Percentiles rank a stretch among this genome's conserved stretches.
These are phyloP conservation scores for Cylindricascospora bacillispora DNA, from an alignment of 1,139 yeast species.

Conservation along the genomic window DNA sequence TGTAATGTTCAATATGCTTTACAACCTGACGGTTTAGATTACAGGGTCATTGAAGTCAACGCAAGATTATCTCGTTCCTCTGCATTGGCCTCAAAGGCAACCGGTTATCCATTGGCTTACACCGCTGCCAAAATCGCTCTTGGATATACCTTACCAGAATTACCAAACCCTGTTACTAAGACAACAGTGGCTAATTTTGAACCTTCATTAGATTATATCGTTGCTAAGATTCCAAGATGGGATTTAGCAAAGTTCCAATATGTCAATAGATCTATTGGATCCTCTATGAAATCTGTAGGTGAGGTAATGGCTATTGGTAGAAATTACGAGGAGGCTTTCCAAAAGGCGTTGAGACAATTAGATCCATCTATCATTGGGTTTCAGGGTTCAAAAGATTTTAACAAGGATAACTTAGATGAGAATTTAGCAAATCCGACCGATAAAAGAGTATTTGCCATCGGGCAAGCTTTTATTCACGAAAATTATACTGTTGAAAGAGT, in stretches of 20 bases:
- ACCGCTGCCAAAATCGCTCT: slow-evolving; percentile 96
- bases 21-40: slow-evolving; percentile 87
- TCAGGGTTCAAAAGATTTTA: slow-evolving; percentile 44
- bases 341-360: slow-evolving; percentile 93
- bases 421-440: slow-evolving; percentile 86
- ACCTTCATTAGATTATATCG: slow-evolving; percentile 95
- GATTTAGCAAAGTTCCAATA: slow-evolving; percentile 93
- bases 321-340: slow-evolving; percentile 95
- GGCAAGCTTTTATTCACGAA: slow-evolving; percentile 87
- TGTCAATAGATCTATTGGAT: slow-evolving; percentile 85
- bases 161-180: slow-evolving; percentile 87
- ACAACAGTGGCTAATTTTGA: slow-evolving; percentile 95
- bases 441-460: slow-evolving; percentile 96
- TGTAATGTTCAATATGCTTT: slow-evolving; percentile 97
- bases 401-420: slow-evolving; percentile 64
- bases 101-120: slow-evolving; percentile 96
- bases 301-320: slow-evolving; percentile 98
- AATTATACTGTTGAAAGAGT: slow-evolving; percentile 83
- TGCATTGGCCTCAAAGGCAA: slow-evolving; percentile 96
- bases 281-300: slow-evolving; percentile 98
- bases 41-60: slow-evolving; percentile 94
- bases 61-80: slow-evolving; percentile 97
- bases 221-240: slow-evolving; percentile 98
- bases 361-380: slow-evolving; percentile 60
- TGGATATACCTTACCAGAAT: slow-evolving; percentile 84